Evolutionary conservation across 75 land plant genomes (phyloP).

Genomic region (Sequoia sempervirens): DNA sequence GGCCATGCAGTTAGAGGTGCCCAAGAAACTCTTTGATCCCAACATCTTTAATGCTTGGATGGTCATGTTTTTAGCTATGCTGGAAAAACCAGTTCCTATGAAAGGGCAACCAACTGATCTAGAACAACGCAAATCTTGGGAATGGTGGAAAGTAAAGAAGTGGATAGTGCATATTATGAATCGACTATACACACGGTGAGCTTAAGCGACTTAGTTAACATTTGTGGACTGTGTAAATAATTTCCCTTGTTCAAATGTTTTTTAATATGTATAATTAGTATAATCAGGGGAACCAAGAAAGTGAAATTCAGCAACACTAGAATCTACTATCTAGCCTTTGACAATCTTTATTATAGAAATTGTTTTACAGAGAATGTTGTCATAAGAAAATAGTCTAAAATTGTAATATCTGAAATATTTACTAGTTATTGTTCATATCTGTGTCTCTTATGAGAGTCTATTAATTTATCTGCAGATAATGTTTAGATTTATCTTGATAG

Average conservation of each 20-base stretch:
- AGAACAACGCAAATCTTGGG: slow-evolving; percentile 86
- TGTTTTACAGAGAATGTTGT: too few species aligned
- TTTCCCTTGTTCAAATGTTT: neutral
- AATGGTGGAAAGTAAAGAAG: slow-evolving; percentile 99
- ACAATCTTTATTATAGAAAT: too few species aligned
- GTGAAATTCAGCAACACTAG: neutral
- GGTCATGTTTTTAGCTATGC: slow-evolving; percentile 68
- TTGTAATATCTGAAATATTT: too few species aligned
- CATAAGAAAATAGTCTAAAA: neutral
- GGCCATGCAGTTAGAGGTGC: slow-evolving; percentile 77
- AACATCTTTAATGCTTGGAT: slow-evolving; percentile 87
- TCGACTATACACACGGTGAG: slow-evolving; percentile 72
- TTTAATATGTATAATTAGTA: neutral
- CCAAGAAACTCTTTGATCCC: slow-evolving; percentile 79
- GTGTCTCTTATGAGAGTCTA: neutral
- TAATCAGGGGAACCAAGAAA: neutral
- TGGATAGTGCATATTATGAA: slow-evolving; percentile 96
- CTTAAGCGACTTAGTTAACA: neutral
- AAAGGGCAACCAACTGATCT: slow-evolving; percentile 94
- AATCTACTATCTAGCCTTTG: neutral
- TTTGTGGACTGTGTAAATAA: neutral
- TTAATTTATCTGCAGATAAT: neutral
- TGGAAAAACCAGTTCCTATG: slow-evolving; percentile 90
- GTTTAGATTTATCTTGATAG: neutral
- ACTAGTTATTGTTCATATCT: neutral